phyloP scores from a whole-genome alignment of 345 rosid species.

The Cardamine occulta region DNA sequence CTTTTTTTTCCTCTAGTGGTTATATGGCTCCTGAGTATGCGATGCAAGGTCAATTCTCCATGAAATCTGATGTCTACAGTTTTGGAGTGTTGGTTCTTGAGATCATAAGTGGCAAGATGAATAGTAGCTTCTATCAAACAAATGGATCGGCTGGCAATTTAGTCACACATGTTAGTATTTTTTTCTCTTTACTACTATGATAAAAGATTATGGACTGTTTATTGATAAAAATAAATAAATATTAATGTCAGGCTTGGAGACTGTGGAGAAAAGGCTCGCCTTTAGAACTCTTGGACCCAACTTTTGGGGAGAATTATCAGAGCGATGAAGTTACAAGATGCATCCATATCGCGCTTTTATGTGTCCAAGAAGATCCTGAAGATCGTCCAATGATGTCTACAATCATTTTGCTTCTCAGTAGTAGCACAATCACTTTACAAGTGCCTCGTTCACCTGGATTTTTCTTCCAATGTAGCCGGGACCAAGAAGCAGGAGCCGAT shows the following conservation, averaged over 20 bases:
- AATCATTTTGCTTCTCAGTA: too few relatives aligned
- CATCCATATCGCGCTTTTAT: neutral
- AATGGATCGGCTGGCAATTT: neutral
- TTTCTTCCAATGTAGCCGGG: conserved; percentile 7
- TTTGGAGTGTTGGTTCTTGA: neutral
- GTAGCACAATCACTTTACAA: too few relatives aligned
- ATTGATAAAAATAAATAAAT: too few relatives aligned
- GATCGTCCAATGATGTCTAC: too few relatives aligned
- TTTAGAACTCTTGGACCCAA: neutral
- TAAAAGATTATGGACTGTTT: neutral
- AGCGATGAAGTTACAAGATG: neutral
- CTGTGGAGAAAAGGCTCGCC: neutral
- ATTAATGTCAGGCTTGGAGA: neutral
- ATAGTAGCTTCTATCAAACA: neutral
- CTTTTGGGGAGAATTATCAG: neutral
- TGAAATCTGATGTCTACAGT: neutral
- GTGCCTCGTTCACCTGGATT: neutral
- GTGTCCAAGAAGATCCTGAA: too few relatives aligned
- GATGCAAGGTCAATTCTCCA: neutral
- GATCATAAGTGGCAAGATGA: neutral
- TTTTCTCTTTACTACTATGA: neutral
- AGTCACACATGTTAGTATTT: neutral
- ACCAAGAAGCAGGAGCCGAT: neutral
- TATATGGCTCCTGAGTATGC: neutral
- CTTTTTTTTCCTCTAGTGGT: neutral